Percentiles rank a stretch among this genome's conserved stretches.
Evolutionary conservation across 2,329 filamentous ascomycete species (phyloP).

Genomic region (Ceratocystis papillata): DNA sequence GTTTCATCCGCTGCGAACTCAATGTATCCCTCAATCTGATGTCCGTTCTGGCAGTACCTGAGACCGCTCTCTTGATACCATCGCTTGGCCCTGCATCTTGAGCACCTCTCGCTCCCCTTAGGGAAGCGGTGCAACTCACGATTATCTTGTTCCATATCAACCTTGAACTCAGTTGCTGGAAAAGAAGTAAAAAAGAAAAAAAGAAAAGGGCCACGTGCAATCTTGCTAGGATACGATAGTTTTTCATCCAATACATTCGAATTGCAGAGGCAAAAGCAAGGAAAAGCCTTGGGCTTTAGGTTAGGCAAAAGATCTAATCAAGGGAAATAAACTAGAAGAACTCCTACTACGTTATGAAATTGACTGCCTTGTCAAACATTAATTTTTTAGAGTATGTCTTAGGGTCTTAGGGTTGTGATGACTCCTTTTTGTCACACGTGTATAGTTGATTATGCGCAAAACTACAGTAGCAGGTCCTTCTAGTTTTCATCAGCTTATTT

Average conservation of each 20-base stretch:
- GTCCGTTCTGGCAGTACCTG: constrained; percentile 69
- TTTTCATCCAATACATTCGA: too few relatives aligned
- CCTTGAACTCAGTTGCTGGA: background rate
- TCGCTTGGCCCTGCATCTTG: constrained; percentile 57
- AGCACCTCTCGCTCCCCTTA: constrained; percentile 42
- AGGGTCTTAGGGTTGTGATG: background rate
- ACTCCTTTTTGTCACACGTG: too few relatives aligned
- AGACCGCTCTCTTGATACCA: constrained; percentile 67
- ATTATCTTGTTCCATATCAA: constrained; percentile 33
- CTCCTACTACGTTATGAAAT: too few relatives aligned
- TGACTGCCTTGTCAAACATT: too few relatives aligned
- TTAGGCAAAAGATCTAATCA: background rate
- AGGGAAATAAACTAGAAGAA: too few relatives aligned
- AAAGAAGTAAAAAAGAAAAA: constrained; percentile 11
- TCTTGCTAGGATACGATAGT: too few relatives aligned
- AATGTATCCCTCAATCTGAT: constrained; percentile 61
- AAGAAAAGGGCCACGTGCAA: too few relatives aligned
- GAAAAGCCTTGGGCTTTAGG: background rate
- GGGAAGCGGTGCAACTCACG: constrained; percentile 42
- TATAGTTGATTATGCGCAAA: too few relatives aligned
- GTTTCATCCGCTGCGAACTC: constrained; percentile 56
- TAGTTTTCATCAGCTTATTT: too few relatives aligned
- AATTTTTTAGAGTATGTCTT: background rate
- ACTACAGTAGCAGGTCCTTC: too few relatives aligned
- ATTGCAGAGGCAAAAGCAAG: too few relatives aligned